These are phyloP conservation scores for Myriosclerotinia duriaeana DNA, from an alignment of 2,329 filamentous ascomycete species.

Conservation along the genomic window DNA sequence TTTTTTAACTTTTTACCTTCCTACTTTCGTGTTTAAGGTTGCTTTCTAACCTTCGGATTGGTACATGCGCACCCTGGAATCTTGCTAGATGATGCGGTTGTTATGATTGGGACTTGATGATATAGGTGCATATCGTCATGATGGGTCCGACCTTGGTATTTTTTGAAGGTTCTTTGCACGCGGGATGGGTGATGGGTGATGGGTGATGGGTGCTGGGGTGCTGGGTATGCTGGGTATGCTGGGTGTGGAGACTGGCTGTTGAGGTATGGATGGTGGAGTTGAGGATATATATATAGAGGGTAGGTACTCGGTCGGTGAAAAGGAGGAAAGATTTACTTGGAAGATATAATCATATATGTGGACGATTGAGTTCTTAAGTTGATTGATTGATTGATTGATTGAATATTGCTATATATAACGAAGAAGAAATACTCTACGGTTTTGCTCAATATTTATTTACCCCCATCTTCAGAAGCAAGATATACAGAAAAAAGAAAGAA, in stretches of 20 bases:
- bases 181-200: not conserved
- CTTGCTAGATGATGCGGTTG: conserved; percentile 1
- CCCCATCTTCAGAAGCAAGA: not conserved
- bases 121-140: conserved; percentile 23
- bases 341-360: not conserved
- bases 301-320: conserved; percentile 18
- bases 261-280: not conserved
- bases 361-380: not conserved
- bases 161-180: not conserved
- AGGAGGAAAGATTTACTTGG: not conserved
- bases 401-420: not conserved
- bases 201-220: too few species aligned
- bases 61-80: not conserved
- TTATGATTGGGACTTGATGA: conserved; percentile 12
- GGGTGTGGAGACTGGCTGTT: not conserved
- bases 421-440: not conserved
- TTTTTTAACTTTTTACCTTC: conserved; percentile 3
- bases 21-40: conserved; percentile 3
- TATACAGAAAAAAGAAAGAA: not conserved
- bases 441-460: conserved; percentile 4
- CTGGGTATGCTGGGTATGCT: too few species aligned
- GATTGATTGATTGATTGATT: not conserved
- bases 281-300: conserved; percentile 20
- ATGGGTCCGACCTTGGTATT: conserved; percentile 4
- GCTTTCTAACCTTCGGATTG: not conserved